Evolutionary conservation across 2,329 filamentous ascomycete genomes (phyloP), one percentile per base, ranked within the genome.

Genomic region (Neocucurbitaria cava): DNA sequence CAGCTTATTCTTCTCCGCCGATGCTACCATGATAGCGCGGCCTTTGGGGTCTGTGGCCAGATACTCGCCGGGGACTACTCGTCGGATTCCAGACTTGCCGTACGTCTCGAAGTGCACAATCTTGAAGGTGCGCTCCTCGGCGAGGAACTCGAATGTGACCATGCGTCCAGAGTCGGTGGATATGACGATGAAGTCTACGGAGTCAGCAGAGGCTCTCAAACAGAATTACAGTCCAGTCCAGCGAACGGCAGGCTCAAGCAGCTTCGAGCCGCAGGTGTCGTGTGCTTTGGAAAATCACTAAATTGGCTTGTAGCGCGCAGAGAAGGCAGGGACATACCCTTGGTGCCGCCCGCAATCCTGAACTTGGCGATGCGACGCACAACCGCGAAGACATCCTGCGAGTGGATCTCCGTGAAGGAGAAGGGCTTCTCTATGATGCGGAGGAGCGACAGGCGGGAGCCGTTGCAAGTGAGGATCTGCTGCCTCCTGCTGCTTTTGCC

Each of bases 1-100:
- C 52, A 99, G 89, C 81, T 99, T 99, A 81, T 98, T 99, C 85
- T 99, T 99, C 80, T 99, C 96, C 50, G 94, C 85, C 5, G 93
- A 94, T 9, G 95, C 92, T 58, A 98, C 91, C 73, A 99, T 84
- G 72, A 94, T 96, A 50, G 96, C 96, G 79, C 95, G 87, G 51
- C 95, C 95, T 77, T 96, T 96, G 24, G 95, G 95, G 71, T 99
- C 95, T 47, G 92, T 91, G 6, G 94, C 95, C 24, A 99, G 85
- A 71, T 97, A 99, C 76, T 99, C 92, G 56, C 96, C 95, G 2
- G 96, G 95, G 40, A 99, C 87, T 33, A 98, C 94, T 68, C 95
- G 88, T 53, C 96, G 88, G 48, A 98, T 86, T 33, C 95, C 96
- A 7, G 95, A 98, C 78, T 99, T 99, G 65, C 95, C 95, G 75